Conservation (phyloP, 2,329 filamentous ascomycete genomes). For the Trichoderma guizhouense region DNA sequence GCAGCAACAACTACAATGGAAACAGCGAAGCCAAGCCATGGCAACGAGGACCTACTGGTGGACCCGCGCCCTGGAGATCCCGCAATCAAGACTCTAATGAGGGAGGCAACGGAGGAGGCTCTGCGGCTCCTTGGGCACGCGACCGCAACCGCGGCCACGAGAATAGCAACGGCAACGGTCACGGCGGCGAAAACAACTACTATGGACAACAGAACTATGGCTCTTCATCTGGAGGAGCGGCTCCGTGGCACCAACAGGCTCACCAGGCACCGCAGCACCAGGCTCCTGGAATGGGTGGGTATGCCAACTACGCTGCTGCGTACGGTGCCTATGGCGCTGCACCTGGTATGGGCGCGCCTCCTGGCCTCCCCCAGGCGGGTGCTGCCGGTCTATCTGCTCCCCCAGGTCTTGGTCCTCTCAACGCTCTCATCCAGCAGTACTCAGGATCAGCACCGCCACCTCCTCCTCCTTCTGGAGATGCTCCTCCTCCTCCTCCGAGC, state of each 20-base stretch:
- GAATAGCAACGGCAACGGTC: constrained; percentile 29
- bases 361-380: constrained; percentile 42
- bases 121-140: constrained; percentile 59
- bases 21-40: constrained; percentile 73
- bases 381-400: constrained; percentile 51
- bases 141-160: constrained; percentile 53
- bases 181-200: constrained; percentile 27
- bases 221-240: constrained; percentile 26
- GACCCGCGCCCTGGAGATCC: constrained; percentile 74
- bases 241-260: constrained; percentile 46
- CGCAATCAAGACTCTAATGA: constrained; percentile 53
- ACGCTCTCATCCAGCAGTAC: constrained; percentile 66
- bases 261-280: constrained; percentile 44
- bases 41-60: constrained; percentile 82
- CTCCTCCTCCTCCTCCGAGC: constrained; percentile 55
- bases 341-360: constrained; percentile 40
- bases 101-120: constrained; percentile 40
- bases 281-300: constrained; percentile 52
- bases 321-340: constrained; percentile 50
- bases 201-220: constrained; percentile 26
- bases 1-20: constrained; percentile 40
- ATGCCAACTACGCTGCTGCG: constrained; percentile 48
- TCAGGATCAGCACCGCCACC: constrained; percentile 54
- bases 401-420: constrained; percentile 56
- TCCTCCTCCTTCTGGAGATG: constrained; percentile 53